A percentile compares a stretch with the other conserved stretches of the same genome.
Conservation (phyloP, 1,284 basidiomycete genomes). For the Lentinus polychrous region DNA sequence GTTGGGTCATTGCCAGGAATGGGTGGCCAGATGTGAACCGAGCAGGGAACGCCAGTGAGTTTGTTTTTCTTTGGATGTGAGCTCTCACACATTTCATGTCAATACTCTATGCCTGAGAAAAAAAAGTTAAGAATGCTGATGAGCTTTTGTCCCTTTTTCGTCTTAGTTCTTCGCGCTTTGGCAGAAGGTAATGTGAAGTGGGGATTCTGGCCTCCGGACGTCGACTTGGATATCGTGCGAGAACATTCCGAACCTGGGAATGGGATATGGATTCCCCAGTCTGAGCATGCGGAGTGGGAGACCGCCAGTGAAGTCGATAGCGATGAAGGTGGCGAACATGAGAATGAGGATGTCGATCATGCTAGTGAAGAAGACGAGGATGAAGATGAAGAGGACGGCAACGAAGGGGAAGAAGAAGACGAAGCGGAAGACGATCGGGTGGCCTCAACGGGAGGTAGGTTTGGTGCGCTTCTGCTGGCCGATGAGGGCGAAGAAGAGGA, state of each 20-base stretch:
- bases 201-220: conserved; percentile 77
- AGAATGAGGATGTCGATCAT: conserved; percentile 21
- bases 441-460: conserved; percentile 1
- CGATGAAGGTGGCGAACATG: conserved; percentile 23
- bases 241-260: conserved; percentile 19
- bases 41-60: conserved; percentile 83
- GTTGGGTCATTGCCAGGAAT: conserved; percentile 85
- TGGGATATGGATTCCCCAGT: conserved; percentile 56
- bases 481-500: conserved; percentile 13
- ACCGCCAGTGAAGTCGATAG: conserved; percentile 24
- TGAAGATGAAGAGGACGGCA: conserved; percentile 16
- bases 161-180: conserved; percentile 66
- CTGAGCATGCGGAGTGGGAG: neutral
- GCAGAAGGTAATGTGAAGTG: conserved; percentile 77
- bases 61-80: conserved; percentile 5
- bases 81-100: conserved; percentile 2
- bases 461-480: conserved; percentile 1
- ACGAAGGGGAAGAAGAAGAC: neutral
- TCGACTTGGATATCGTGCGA: conserved; percentile 23
- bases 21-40: conserved; percentile 83
- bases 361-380: conserved; percentile 27
- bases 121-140: neutral
- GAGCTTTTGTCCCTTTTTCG: neutral
- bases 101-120: conserved; percentile 8
- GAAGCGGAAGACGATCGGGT: neutral